Evolutionary conservation across 2,329 filamentous ascomycete species (phyloP), one percentile per base, ranked within the genome.

Genomic region (Aspergillus bombycis): DNA sequence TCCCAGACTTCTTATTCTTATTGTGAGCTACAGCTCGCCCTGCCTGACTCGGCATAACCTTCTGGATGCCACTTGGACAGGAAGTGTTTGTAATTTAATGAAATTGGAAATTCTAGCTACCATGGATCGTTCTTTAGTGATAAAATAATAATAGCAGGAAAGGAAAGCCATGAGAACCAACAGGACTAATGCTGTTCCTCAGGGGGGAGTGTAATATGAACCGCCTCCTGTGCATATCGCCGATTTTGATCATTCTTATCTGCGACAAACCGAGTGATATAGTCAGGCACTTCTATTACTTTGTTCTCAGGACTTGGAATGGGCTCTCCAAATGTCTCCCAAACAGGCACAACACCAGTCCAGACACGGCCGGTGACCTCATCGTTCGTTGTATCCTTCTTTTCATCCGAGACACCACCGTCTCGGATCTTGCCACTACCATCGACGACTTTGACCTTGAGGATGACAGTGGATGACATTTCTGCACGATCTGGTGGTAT

Each of bases 381-480:
- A 8, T 73, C 68, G 55, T 76, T 72, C 30, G 79, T 77, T 43
- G 80, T 79, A 74, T 89, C 87, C 69, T 85, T 84, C 65, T 79
- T 82, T 63, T 88, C 85, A 71, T 88, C 86, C n/a, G 82, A 83
- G 1, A 91, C 88, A 45, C 82, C 82, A 0, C 91, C 91, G 28
- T 84, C 81, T 9, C 91, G 83, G 48, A 91, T 82, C 83, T 96
- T 96, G 32, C 89, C 91, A 71, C 90, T 93, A 5, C 91, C 93
- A 57, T 86, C 87, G 19, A 85, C 82, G 64, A 96, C 86, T 55
- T 78, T 83, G 12, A 96, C 87, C 66, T 84, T 88, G 62, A 96
- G 79, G 46, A 96, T 88, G 50, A 86, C 85, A 0, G 92, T 96
- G 63, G 86, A 88, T 64, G 88, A 86, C 82, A 95, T 85, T 82